phyloP scores from a whole-genome alignment of 2,329 filamentous ascomycete species.

The Aspergillus uvarum region DNA sequence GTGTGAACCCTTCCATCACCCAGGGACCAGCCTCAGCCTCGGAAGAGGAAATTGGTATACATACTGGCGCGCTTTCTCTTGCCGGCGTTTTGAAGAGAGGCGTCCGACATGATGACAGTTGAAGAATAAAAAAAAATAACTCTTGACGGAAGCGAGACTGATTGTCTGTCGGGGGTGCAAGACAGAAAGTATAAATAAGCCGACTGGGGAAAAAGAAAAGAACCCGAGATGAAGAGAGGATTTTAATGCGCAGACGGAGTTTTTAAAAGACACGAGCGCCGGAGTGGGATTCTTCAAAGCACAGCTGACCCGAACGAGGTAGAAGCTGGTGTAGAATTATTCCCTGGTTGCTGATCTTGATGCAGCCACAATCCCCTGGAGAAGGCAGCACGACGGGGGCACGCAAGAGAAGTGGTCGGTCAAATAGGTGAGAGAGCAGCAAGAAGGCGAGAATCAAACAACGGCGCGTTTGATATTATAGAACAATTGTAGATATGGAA shows the following conservation, averaged over 20 bases:
- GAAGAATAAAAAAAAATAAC: neutral
- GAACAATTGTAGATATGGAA: neutral
- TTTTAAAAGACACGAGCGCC: neutral
- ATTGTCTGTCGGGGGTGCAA: neutral
- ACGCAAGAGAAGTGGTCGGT: neutral
- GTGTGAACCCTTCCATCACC: neutral
- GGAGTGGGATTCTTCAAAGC: neutral
- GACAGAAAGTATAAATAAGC: neutral
- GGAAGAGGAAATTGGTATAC: slow-evolving; percentile 18
- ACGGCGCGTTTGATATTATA: neutral
- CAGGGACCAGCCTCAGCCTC: neutral
- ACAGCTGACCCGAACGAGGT: neutral
- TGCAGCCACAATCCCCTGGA: neutral
- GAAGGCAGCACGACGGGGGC: neutral
- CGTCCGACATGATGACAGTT: slow-evolving; percentile 33
- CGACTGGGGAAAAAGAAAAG: neutral
- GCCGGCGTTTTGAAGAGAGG: slow-evolving; percentile 29
- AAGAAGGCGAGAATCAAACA: neutral
- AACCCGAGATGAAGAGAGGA: neutral
- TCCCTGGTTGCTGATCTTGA: neutral
- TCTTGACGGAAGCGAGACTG: neutral
- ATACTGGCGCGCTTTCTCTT: slow-evolving; percentile 43
- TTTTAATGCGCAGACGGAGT: too few relatives aligned
- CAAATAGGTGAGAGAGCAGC: neutral
- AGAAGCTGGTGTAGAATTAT: neutral